These are phyloP conservation scores for Voacanga thouarsii DNA, from an alignment of 257 asterid species.

Conservation along the genomic window DNA sequence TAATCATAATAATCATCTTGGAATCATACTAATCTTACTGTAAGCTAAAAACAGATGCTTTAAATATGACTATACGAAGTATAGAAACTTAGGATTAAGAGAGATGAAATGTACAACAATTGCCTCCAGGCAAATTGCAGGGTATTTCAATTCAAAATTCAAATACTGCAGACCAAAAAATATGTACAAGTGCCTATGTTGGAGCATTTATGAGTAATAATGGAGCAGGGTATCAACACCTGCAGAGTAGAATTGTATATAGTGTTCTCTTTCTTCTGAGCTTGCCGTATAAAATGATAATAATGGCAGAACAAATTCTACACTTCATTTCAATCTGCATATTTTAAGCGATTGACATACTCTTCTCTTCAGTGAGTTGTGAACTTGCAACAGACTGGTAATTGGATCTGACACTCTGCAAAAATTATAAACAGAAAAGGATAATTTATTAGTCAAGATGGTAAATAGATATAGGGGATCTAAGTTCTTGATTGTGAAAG, in stretches of 20 bases:
- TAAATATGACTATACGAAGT: not conserved
- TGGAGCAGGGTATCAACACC: not conserved
- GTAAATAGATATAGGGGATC: not conserved
- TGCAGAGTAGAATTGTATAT: not conserved
- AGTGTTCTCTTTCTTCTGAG: not conserved
- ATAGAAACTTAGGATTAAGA: not conserved
- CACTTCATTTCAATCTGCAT: not conserved
- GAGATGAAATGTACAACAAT: not conserved
- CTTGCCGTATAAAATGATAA: not conserved
- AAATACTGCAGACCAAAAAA: not conserved
- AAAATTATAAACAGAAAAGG: not conserved
- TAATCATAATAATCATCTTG: not conserved
- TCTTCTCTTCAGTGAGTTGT: conserved; percentile 33
- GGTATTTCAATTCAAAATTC: not conserved
- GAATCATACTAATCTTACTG: not conserved
- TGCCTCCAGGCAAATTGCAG: not conserved
- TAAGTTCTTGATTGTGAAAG: not conserved
- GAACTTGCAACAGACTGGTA: conserved; percentile 52
- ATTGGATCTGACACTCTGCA: conserved; percentile 71
- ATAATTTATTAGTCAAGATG: not conserved
- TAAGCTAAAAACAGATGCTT: not conserved
- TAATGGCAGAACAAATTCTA: not conserved
- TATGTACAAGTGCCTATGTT: not conserved
- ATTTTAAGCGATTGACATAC: conserved; percentile 25
- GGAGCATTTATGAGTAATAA: conserved; percentile 1